Evolutionary conservation across 257 asterid genomes (phyloP), one percentile per base, ranked within the genome.

Genomic region (Euphrasia confusa): DNA sequence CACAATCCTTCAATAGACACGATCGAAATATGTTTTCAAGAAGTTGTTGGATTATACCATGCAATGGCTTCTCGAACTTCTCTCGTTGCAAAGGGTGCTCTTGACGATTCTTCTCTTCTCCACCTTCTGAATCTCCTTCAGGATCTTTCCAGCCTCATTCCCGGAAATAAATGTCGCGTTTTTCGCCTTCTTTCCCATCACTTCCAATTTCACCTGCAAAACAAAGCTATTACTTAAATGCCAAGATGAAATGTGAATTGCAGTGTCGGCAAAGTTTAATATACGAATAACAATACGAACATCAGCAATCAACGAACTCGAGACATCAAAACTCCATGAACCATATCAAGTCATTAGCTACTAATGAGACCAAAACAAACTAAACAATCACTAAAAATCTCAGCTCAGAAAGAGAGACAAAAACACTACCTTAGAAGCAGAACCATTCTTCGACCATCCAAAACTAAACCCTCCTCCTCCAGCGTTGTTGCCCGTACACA

Each of bases 61-160:
- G 97, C 99, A 92, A 67, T 92, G 97, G 78, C 99, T 92, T 55
- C 99, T 68, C 0, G 99, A 92, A 62, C 99, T 92, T 72, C 97
- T 80, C 66, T 92, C 99, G 35, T 89, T 92, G 70, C 99, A 92
- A 3, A 78, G 87, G 1, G 99, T 92, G 18, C 96, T 92, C 71
- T 83, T 92, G 4, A 92, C 95, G 10, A 83, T 84, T 65, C 99
- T 83, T 48, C 99, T 80, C 77, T 92, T 92, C 80, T 92, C 99
- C 60, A 92, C 97, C 18, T 92, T 89, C 60, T 92, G 97, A 32
- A 92, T 86, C 83, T 92, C 99, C 63, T 79, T 92, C 45, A 90
- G 81, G 60, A 92, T 92, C 75, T 89, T 89, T 6, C 83, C 85
- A n/a, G 97, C 99, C 61, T 89, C 97, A 69, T 82, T 78, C 37